Base-by-base conservation (phyloP, 2,329 filamentous ascomycete species). In the Alternaria longipes region DNA sequence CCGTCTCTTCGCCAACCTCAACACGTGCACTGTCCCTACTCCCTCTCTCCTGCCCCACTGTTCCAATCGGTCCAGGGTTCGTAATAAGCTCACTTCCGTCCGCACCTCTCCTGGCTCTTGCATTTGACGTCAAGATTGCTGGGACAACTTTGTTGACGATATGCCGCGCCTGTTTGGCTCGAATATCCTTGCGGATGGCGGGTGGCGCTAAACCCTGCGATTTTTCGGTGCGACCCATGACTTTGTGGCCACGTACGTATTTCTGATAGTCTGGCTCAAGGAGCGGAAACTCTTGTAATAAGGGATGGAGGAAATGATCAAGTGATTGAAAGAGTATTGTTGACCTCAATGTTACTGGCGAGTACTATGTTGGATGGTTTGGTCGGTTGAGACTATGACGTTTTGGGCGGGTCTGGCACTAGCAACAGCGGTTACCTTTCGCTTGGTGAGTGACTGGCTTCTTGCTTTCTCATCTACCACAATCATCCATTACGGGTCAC, bases 61-160 rank as follows among this genome's bases (percentile, higher is more conserved):
- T 32, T n/a, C 53, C 53, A 3, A 41, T 58, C 62, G 68, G 47
- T 55, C 60, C 52, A 41, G 81, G 81, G 56, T 83, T 76, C 49
- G 72, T 71, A 22, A 84, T 77, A 34, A 89, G 76, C 65, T 87
- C 83, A 1, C 84, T 83, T 0, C 79, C 74, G 1, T 87, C 83
- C 30, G 85, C 78, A 1, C 87, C 87, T 45, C 79, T 79, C n/a
- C 82, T 82, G 0, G 87, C 87, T 51, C 86, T 82, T 14, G 85
- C 78, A 65, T 86, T 84, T 3, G 84, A 81, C 0, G 81, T 75
- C 2, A 89, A 76, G 8, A 89, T 76, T 0, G 84, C 78, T 2
- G 88, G 88, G 11, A 90, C 84, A n/a, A 82, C 80, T 68, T 85
- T 85, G 74, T 89, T 88, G 60, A 89, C 75, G 3, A 87, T 88